Evolutionary conservation across 352 stramenopile species (phyloP).

Genomic region (Globisporangium okanoganense): DNA sequence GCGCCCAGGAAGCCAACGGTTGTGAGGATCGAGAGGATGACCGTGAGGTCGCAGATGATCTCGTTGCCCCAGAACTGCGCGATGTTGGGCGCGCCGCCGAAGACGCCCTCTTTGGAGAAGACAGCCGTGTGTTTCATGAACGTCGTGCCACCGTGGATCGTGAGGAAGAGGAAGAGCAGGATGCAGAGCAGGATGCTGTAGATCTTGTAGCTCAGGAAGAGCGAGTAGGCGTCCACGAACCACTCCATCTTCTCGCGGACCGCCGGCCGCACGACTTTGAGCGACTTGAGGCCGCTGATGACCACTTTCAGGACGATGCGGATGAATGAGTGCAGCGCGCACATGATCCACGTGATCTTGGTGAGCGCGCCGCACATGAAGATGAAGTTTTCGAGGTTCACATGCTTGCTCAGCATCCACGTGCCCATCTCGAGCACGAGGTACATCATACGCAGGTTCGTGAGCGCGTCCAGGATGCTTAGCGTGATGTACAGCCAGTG

Average conservation of each 20-base stretch:
- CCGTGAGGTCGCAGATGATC: slow-evolving; percentile 49
- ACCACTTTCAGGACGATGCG: slow-evolving; percentile 28
- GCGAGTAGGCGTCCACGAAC: slow-evolving; percentile 38
- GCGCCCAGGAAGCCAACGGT: slow-evolving; percentile 22
- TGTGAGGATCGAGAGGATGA: slow-evolving; percentile 33
- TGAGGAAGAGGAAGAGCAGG: slow-evolving; percentile 35
- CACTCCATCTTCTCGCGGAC: slow-evolving; percentile 36
- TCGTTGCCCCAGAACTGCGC: slow-evolving; percentile 47
- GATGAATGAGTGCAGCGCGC: slow-evolving; percentile 33
- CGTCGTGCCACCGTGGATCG: slow-evolving; percentile 19
- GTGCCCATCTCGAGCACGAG: slow-evolving; percentile 40
- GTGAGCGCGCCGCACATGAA: slow-evolving; percentile 48
- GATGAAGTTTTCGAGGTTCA: slow-evolving; percentile 50
- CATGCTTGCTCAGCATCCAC: slow-evolving; percentile 51
- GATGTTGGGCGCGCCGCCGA: slow-evolving; percentile 32
- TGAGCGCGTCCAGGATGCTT: slow-evolving; percentile 47
- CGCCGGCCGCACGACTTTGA: slow-evolving; percentile 26
- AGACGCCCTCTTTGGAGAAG: slow-evolving; percentile 27
- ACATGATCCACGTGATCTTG: slow-evolving; percentile 60
- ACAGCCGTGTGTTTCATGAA: neutral
- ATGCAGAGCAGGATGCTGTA: slow-evolving; percentile 51
- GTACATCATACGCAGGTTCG: slow-evolving; percentile 44
- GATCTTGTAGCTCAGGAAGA: slow-evolving; percentile 63
- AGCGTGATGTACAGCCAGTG: slow-evolving; percentile 64
- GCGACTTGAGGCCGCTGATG: slow-evolving; percentile 24